Evolutionary conservation across 1,284 basidiomycete genomes (phyloP), one percentile per base, ranked within the genome.

Genomic region (Exsudoporus floridanus): DNA sequence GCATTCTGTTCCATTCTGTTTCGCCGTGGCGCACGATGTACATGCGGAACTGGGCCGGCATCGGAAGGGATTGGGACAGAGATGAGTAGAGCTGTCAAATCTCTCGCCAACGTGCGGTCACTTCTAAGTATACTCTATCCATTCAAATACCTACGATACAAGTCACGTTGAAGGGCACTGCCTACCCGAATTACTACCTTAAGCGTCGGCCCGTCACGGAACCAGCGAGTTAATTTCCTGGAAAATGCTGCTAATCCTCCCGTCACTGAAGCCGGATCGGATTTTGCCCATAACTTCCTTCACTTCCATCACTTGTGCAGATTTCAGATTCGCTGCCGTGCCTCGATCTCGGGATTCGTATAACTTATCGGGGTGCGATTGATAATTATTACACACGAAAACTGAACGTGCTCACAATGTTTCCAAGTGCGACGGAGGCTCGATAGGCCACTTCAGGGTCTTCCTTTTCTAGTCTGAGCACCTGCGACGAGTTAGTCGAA

Each of bases 361-460:
- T 5, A 80, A 69, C 86, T 88, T 55, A 31, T 43, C 27, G 54
- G 16, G 21, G 16, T 7, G 25, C 5, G 2, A 28, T 50, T 12
- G 1, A 18, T 45, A 38, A 45, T 47, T 8, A 44, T 25, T 13
- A 18, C 7, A 23, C 45, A 12, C 7, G 35, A 34, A n/a, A 36
- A 40, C n/a, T 42, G 3, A 43, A n/a, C 19, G 34, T 18, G 74
- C 84, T 65, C 55, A 93, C 91, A 42, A 90, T 70, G 68, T 99
- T 98, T 30, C 96, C 96, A 3, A 98, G 75, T 0, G 89, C 94
- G 14, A 97, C 89, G 7, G 92, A 72, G 1, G 88, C 78, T 27
- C 96, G 85, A 69, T 98, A 98, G 13, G 83, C 79, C 3, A 89
- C 84, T 66, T 99, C 96, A 19, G 83, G 77, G 55, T 99, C 96